Percentiles rank a stretch among this genome's conserved stretches.
Evolutionary conservation across 345 rosid species (phyloP).

Genomic region (Microthlaspi erraticum): DNA sequence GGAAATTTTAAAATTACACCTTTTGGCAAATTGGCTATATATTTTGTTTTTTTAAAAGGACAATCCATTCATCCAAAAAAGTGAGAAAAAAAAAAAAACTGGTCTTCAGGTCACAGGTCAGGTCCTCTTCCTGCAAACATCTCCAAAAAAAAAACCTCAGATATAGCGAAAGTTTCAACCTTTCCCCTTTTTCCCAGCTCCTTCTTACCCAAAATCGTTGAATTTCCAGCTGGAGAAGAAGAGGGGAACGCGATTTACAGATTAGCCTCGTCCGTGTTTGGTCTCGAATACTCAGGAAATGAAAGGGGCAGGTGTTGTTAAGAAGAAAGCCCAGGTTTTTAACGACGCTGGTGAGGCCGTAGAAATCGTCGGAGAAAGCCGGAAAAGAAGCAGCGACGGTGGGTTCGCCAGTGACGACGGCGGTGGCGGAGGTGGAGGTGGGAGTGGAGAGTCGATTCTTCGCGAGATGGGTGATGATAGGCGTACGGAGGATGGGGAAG

Average conservation of each 20-base stretch:
- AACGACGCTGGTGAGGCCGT: constrained; percentile 33
- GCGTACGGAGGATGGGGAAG: constrained; percentile 43
- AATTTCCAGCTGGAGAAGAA: constrained; percentile 12
- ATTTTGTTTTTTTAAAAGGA: too few species aligned
- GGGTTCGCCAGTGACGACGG: constrained; percentile 28
- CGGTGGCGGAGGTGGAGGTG: background rate
- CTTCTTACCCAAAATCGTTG: constrained; percentile 10
- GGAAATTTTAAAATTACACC: too few species aligned
- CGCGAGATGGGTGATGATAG: constrained; percentile 41
- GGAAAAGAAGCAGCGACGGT: constrained; percentile 29
- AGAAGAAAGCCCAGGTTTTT: constrained; percentile 34
- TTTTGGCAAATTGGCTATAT: background rate
- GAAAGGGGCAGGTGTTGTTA: constrained; percentile 38
- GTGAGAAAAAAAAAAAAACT: constrained; percentile 9
- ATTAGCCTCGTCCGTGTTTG: constrained; percentile 8
- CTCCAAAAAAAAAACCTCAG: constrained; percentile 15
- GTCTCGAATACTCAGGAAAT: constrained; percentile 24
- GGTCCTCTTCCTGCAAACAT: constrained; percentile 32
- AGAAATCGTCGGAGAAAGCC: constrained; percentile 27
- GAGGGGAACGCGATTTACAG: constrained; percentile 23
- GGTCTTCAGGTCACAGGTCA: constrained; percentile 43
- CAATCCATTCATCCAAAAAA: background rate
- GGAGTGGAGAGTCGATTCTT: constrained; percentile 28
- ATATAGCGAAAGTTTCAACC: constrained; percentile 34
- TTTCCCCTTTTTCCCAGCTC: constrained; percentile 11